Conservation (phyloP, 768 basidiomycete species). For the Russula sp. region DNA sequence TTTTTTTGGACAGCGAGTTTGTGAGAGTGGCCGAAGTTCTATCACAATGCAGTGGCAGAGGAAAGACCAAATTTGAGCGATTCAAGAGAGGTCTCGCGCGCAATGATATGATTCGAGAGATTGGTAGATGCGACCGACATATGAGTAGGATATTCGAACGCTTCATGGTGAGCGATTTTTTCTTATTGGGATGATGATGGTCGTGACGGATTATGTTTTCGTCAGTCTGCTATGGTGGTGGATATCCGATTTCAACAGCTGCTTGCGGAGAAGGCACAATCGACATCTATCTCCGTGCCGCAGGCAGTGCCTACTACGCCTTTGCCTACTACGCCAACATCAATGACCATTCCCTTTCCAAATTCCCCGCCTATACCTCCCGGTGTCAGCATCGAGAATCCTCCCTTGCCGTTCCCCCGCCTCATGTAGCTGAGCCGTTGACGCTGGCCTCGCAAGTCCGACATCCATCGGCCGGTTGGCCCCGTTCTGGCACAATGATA, state of each 20-base stretch:
- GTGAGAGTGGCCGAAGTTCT: not conserved
- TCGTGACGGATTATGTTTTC: too few species aligned
- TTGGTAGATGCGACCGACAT: slow-evolving; percentile 20
- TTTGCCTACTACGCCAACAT: not conserved
- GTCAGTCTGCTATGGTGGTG: slow-evolving; percentile 15
- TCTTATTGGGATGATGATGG: not conserved
- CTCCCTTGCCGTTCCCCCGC: not conserved
- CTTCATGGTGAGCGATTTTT: slow-evolving; percentile 7
- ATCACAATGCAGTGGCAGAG: slow-evolving; percentile 20
- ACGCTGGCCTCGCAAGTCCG: not conserved
- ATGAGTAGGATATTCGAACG: slow-evolving; percentile 22
- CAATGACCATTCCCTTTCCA: not conserved
- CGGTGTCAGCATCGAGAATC: not conserved
- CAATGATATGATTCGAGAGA: slow-evolving; percentile 18
- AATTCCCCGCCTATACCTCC: not conserved
- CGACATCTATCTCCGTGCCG: not conserved
- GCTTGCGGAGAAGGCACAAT: slow-evolving; percentile 12
- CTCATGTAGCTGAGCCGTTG: not conserved
- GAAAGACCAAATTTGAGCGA: slow-evolving; percentile 9
- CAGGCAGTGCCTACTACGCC: not conserved
- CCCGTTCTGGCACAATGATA: slow-evolving; percentile 2
- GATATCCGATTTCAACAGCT: slow-evolving; percentile 22
- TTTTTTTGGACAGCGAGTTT: slow-evolving; percentile 6
- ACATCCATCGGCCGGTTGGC: not conserved
- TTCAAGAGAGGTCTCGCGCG: slow-evolving; percentile 19